Evolutionary conservation across 441 rosid species (phyloP).

Genomic region (Macaranga tanarius): DNA sequence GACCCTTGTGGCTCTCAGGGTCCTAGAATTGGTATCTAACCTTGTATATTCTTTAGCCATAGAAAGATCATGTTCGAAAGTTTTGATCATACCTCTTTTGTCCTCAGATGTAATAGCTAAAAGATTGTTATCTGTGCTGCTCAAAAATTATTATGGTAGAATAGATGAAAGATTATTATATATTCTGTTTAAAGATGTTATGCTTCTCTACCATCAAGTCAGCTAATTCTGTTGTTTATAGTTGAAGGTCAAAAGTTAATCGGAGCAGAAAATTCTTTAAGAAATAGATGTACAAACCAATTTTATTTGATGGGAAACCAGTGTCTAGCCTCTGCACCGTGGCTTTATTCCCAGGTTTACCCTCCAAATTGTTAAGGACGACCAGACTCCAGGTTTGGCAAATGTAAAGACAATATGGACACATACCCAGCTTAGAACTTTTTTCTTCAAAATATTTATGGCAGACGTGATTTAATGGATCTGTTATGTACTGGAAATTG

Average conservation of each 20-base stretch:
- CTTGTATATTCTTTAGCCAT: conserved; percentile 41
- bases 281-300: no score
- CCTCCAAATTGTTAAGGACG: no score
- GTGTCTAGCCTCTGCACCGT: no score
- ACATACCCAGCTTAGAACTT: no score
- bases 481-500: no score
- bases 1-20: conserved; percentile 9
- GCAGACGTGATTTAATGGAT: no score
- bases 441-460: no score
- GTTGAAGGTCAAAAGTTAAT: background rate
- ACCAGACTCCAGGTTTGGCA: no score
- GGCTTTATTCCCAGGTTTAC: no score
- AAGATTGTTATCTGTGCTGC: background rate
- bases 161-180: conserved; percentile 11
- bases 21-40: conserved; percentile 23
- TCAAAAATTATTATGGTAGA: background rate
- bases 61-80: conserved; percentile 33
- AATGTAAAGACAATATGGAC: no score
- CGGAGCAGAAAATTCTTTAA: background rate
- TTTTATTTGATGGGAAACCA: no score
- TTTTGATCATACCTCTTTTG: conserved; percentile 26
- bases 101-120: conserved; percentile 11
- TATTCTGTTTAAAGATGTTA: background rate
- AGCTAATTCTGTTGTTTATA: no score
- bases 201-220: background rate